Conservation (phyloP, 352 stramenopile species). For the Sclerospora graminicola region DNA sequence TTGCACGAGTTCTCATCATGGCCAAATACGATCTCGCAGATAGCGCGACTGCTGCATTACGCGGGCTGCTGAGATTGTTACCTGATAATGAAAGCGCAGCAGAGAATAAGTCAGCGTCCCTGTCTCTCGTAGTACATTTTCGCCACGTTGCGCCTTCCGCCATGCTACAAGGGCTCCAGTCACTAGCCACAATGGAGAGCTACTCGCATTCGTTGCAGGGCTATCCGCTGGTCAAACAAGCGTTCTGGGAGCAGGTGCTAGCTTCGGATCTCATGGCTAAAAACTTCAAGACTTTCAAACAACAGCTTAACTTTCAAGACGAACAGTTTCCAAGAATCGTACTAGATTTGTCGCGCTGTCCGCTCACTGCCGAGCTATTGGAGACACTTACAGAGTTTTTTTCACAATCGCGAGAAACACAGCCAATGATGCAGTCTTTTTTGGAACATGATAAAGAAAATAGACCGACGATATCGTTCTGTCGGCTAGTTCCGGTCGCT, state of each 20-base stretch:
- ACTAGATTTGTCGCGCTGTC: conserved; percentile 22
- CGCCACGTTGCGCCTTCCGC: conserved; percentile 1
- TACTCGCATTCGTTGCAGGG: conserved; percentile 19
- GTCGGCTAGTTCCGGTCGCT: conserved; percentile 13
- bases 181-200: conserved; percentile 11
- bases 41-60: conserved; percentile 6
- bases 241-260: conserved; percentile 25
- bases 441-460: conserved; percentile 7
- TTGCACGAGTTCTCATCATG: no score
- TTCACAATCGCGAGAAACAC: not conserved
- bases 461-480: not conserved
- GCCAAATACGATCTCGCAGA: conserved; percentile 3
- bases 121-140: conserved; percentile 23
- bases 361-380: conserved; percentile 12
- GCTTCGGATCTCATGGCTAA: conserved; percentile 12
- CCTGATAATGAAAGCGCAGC: conserved; percentile 9
- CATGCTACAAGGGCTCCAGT: conserved; percentile 2
- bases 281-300: not conserved
- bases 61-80: conserved; percentile 17
- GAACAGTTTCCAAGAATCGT: conserved; percentile 25
- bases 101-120: conserved; percentile 11
- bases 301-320: conserved; percentile 15
- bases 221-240: conserved; percentile 23
- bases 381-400: conserved; percentile 14
- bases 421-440: not conserved